phyloP scores from a whole-genome alignment of 1,284 basidiomycete species.

The Ceratobasidium sp. region DNA sequence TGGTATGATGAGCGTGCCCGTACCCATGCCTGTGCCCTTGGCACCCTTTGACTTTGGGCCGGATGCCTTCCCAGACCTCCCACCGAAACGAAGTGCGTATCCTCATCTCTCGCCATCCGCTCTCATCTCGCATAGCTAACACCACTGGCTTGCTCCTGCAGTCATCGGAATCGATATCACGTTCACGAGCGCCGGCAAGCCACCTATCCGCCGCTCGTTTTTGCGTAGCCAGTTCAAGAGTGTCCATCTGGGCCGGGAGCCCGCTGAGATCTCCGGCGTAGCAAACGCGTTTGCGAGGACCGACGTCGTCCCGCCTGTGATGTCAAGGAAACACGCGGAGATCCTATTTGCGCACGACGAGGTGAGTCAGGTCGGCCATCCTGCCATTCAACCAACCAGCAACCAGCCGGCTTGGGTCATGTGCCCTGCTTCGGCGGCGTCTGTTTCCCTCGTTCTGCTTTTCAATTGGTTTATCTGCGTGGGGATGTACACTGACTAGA shows the following conservation, averaged over 20 bases:
- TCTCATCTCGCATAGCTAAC: constrained; percentile 1
- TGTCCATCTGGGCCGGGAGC: constrained; percentile 27
- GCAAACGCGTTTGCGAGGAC: constrained; percentile 26
- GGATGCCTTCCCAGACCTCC: constrained; percentile 19
- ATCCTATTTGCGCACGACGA: constrained; percentile 19
- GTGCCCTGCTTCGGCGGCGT: not conserved
- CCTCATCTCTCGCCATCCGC: not conserved
- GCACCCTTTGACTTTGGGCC: too few relatives aligned
- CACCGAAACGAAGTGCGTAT: constrained; percentile 3
- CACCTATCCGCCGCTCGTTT: constrained; percentile 24
- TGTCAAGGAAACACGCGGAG: constrained; percentile 33
- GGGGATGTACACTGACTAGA: not conserved
- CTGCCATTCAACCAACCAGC: not conserved
- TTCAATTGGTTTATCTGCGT: too few relatives aligned
- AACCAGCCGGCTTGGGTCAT: not conserved
- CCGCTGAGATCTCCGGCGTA: constrained; percentile 14
- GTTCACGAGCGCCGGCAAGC: constrained; percentile 11
- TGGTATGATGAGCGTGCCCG: not conserved
- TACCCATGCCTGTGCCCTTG: not conserved
- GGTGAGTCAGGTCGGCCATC: constrained; percentile 23
- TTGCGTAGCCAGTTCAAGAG: constrained; percentile 11
- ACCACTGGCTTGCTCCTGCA: not conserved
- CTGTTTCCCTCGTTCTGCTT: not conserved
- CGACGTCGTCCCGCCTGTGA: constrained; percentile 31
- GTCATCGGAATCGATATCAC: constrained; percentile 38